phyloP scores from a whole-genome alignment of 2,329 filamentous ascomycete genomes.

The Fusarium transvaalense region DNA sequence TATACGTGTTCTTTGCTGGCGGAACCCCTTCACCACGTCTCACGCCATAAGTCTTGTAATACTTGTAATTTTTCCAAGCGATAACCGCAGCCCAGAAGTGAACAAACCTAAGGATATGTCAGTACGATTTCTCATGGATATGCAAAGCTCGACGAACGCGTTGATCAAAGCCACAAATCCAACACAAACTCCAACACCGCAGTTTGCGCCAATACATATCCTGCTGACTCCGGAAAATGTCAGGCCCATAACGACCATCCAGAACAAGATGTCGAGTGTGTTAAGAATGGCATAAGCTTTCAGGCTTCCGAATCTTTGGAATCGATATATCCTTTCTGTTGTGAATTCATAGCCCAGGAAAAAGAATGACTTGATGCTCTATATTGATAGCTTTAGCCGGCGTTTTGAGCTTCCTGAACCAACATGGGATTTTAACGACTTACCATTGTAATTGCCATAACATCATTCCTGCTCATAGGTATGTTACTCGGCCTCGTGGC shows the following conservation, averaged over 20 bases:
- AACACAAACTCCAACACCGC: background rate
- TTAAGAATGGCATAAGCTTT: background rate
- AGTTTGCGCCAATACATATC: background rate
- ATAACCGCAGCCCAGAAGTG: background rate
- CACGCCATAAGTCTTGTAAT: background rate
- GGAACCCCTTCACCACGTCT: background rate
- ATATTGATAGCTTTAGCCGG: no score
- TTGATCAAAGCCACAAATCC: background rate
- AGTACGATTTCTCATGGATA: accelerated
- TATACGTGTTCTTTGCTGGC: no score
- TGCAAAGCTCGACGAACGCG: background rate
- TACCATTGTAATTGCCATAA: no score
- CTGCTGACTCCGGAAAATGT: background rate
- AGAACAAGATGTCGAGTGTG: background rate
- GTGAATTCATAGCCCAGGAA: background rate
- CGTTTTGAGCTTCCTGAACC: no score
- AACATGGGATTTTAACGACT: no score
- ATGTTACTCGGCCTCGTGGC: no score
- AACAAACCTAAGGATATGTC: background rate
- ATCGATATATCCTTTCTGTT: background rate
- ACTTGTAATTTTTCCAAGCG: background rate
- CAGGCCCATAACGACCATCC: background rate
- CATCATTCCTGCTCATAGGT: no score
- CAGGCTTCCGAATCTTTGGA: background rate
- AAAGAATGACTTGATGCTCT: background rate